phyloP scores from a whole-genome alignment of 352 stramenopile species.

The Albugo laibachii region DNA sequence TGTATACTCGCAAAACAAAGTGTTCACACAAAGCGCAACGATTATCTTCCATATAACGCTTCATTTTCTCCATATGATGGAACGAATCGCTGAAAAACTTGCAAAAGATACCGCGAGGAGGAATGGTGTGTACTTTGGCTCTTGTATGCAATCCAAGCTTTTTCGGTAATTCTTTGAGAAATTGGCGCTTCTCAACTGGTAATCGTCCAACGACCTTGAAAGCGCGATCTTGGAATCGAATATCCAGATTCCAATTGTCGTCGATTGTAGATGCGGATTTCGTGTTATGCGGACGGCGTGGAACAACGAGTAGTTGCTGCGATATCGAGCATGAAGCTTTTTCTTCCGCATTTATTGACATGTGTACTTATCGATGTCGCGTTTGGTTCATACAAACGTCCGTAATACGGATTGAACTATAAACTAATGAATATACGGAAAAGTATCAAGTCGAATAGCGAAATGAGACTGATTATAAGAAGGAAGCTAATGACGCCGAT shows the following conservation, averaged over 20 bases:
- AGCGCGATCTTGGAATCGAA: conserved; percentile 65
- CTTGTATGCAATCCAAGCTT: conserved; percentile 55
- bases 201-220: conserved; percentile 51
- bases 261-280: conserved; percentile 11
- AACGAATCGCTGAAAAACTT: conserved; percentile 34
- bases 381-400: too few relatives aligned
- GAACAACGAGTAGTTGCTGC: too few relatives aligned
- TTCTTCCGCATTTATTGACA: too few relatives aligned
- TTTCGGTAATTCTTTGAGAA: conserved; percentile 57
- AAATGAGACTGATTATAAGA: too few relatives aligned
- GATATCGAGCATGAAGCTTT: too few relatives aligned
- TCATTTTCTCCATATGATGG: conserved; percentile 39
- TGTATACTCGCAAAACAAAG: conserved; percentile 63
- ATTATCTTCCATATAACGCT: conserved; percentile 77
- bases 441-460: too few relatives aligned
- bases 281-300: too few relatives aligned
- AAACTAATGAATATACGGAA: too few relatives aligned
- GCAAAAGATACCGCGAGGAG: conserved; percentile 76
- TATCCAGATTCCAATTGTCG: conserved; percentile 69
- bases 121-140: conserved; percentile 56
- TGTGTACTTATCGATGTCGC: too few relatives aligned
- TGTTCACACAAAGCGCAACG: conserved; percentile 65
- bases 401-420: too few relatives aligned
- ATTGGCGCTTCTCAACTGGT: conserved; percentile 56
- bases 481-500: too few relatives aligned